Evolutionary conservation across 768 basidiomycete species (phyloP), one percentile per base, ranked within the genome.

Genomic region (Stropharia rugosoannulata): DNA sequence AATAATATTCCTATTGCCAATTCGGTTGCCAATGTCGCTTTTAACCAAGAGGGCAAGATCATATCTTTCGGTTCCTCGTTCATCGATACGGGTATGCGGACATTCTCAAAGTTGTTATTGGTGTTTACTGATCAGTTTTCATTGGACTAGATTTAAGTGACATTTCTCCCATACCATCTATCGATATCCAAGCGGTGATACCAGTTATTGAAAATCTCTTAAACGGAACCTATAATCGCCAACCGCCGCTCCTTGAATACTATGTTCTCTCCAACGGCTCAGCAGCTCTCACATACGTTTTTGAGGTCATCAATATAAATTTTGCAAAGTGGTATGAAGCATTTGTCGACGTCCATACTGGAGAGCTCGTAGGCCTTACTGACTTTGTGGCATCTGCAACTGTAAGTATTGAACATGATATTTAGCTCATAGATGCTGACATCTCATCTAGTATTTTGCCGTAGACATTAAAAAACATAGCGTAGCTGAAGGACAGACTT

Each of bases 241-340:
- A 68, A 32, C 68, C 72, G 13, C 51, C 72, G 2, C 70, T 66
- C 9, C 62, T 77, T 29, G 76, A 78, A 59, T 80, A 70, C 57
- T 63, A 77, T 42, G 71, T 65, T 11, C 65, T 63, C 56, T 61
- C 68, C 7, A 73, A 76, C 56, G 70, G 68, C 22, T 66, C 67
- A 13, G 64, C 66, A 18, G 70, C 64, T 38, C 72, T 79, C 19
- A 69, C 74, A 6, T 72, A 79, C 58, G 68, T 67, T 11, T 54
- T 72, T 15, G 70, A 74, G 49, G 62, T 74, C 35, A 61, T 64
- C 54, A 68, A 69, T 55, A 55, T 60, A 35, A 49, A 56, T 1
- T 56, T 57, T 2, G 64, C 76, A 45, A 72, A 73, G n/a, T 83
- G 80, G 80, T 76, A 75, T 58, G 81, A 84, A 67, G 82, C 80